Evolutionary conservation across 2,329 filamentous ascomycete species (phyloP), one percentile per base, ranked within the genome.

Genomic region (Daldinia sp.): DNA sequence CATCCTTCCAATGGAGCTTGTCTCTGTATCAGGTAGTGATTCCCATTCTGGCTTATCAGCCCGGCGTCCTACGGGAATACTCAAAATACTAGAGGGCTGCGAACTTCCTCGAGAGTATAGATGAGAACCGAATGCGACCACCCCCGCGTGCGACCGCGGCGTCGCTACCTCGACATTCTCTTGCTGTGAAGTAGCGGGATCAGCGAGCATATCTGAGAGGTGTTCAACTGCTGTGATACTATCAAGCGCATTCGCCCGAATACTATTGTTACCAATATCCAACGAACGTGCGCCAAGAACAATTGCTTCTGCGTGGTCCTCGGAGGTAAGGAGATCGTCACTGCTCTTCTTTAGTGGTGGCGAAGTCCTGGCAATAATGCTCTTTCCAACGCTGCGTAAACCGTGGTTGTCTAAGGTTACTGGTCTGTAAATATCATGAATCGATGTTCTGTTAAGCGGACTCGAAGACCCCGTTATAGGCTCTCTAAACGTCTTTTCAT

Each of bases 31-130:
- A 53, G 63, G 68, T 3, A 63, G 26, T 13, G 57, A 33, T 58
- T 74, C 71, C 74, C 73, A 75, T 51, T 76, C 73, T 1, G 69
- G 66, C 15, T 53, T 64, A 18, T 73, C 62, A n/a, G 44, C 48
- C 33, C 58, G 51, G 20, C 53, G 55, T 35, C 26, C 56, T 37
- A 12, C 42, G 39, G 42, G 35, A 2, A 10, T 12, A 5, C 26
- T 23, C 51, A 30, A 7, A 28, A 28, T 6, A 26, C 18, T 7
- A 13, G 20, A 54, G 12, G 30, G 12, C 33, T 13, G 18, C 30
- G 18, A 15, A 13, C 13, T 23, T 26, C n/a, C 28, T 44, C 26
- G 63, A 41, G 42, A 35, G 6, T 42, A 23, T 18, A 44, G 39
- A 7, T 12, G 50, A 23, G 50, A 46, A n/a, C 12, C 15, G 6